Conservation (phyloP, 805 yeast genomes). For the Kluyveromyces dobzhanskii region DNA sequence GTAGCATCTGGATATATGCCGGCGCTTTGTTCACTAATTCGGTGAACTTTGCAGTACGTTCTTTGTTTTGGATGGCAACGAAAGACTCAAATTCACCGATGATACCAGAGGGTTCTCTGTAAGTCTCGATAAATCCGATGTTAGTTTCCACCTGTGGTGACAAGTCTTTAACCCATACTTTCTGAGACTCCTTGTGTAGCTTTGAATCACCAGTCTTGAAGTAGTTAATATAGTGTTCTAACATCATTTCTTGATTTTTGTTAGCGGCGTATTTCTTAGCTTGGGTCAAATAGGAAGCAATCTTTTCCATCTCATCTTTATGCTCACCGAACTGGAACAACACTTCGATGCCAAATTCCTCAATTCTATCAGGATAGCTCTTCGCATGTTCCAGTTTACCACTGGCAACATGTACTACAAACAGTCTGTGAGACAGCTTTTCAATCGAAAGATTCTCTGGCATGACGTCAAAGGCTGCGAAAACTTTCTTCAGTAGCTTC, state of each 20-base stretch:
- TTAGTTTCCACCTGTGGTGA: slow-evolving; percentile 75
- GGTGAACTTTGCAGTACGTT: slow-evolving; percentile 73
- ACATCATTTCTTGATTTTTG: slow-evolving; percentile 59
- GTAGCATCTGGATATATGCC: slow-evolving; percentile 54
- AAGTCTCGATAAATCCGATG: slow-evolving; percentile 87
- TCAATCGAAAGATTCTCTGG: slow-evolving; percentile 68
- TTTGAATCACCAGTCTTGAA: slow-evolving; percentile 77
- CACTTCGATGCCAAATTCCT: slow-evolving; percentile 32
- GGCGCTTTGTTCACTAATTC: slow-evolving; percentile 60
- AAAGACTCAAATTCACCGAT: slow-evolving; percentile 93
- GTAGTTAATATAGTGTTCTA: slow-evolving; percentile 56
- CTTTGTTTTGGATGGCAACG: slow-evolving; percentile 84
- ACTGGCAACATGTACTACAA: slow-evolving; percentile 63
- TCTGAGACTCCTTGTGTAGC: slow-evolving; percentile 78
- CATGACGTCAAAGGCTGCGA: slow-evolving; percentile 34
- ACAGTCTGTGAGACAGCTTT: slow-evolving; percentile 41
- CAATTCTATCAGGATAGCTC: slow-evolving; percentile 37
- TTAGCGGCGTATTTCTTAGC: slow-evolving; percentile 66
- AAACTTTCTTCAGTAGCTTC: slow-evolving; percentile 40
- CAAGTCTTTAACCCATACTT: slow-evolving; percentile 79
- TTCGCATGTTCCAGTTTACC: slow-evolving; percentile 37
- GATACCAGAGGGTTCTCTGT: slow-evolving; percentile 86
- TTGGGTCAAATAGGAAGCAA: slow-evolving; percentile 44
- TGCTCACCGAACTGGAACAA: slow-evolving; percentile 73
- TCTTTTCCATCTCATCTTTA: slow-evolving; percentile 48